Conservation (phyloP, 2,329 filamentous ascomycete genomes). For the Epicoccum sorghinum region DNA sequence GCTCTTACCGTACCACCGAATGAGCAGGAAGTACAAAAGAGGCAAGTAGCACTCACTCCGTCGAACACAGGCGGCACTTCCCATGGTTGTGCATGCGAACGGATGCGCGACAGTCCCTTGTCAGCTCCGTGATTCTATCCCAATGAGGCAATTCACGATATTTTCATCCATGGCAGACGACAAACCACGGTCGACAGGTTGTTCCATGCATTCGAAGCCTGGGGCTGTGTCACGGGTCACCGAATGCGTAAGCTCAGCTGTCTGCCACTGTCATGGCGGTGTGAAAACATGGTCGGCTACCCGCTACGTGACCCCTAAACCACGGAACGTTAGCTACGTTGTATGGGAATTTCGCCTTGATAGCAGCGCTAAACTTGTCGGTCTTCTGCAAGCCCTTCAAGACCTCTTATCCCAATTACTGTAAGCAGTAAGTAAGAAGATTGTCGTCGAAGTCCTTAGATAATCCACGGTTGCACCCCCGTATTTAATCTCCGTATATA, state of each 20-base stretch:
- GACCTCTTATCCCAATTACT: not conserved
- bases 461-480: slow-evolving; percentile 2
- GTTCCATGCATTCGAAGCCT: not conserved
- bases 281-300: slow-evolving; percentile 1
- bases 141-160: not conserved
- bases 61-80: not conserved
- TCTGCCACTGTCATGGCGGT: not conserved
- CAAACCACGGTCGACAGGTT: not conserved
- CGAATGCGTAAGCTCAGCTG: not conserved
- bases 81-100: slow-evolving; percentile 6
- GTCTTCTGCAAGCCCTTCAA: not conserved
- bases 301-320: not conserved
- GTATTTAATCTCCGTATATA: not conserved
- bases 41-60: not conserved
- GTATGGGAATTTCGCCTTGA: not conserved
- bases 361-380: not conserved
- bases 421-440: not conserved
- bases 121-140: not conserved
- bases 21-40: not conserved
- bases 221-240: not conserved
- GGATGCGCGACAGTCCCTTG: not conserved
- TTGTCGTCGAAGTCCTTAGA: not conserved
- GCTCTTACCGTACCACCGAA: not conserved
- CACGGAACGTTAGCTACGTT: slow-evolving; percentile 3
- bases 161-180: not conserved